Conservation (phyloP, 208 protist species). For the Trypanosoma lewisi region DNA sequence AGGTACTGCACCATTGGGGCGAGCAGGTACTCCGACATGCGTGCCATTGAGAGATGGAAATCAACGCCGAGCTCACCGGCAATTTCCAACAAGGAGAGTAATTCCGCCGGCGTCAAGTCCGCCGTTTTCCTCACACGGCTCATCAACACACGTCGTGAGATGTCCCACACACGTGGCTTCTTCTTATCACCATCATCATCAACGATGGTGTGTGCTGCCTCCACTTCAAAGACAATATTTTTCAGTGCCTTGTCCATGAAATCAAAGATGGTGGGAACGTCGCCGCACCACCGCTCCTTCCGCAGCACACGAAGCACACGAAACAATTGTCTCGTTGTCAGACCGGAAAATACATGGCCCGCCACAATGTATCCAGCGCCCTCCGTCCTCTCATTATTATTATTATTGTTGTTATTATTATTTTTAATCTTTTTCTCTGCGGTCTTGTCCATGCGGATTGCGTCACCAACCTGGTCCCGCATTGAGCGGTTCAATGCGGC, state of each 20-base stretch:
- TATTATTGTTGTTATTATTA: background rate
- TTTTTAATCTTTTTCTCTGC: background rate
- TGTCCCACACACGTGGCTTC: background rate
- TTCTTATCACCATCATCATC: background rate
- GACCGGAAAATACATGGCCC: slow-evolving; percentile 72
- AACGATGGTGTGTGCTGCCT: slow-evolving; percentile 31
- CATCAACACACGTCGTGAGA: slow-evolving; percentile 15
- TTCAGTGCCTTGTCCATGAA: slow-evolving; percentile 66
- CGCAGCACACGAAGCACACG: slow-evolving; percentile 60
- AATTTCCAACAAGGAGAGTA: slow-evolving; percentile 60
- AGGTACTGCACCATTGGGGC: slow-evolving; percentile 52
- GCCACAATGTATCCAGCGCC: background rate
- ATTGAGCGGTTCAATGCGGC: slow-evolving; percentile 45
- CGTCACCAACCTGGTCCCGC: slow-evolving; percentile 23
- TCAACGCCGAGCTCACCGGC: slow-evolving; percentile 56
- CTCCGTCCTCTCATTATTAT: background rate
- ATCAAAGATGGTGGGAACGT: slow-evolving; percentile 42
- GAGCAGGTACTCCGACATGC: slow-evolving; percentile 49
- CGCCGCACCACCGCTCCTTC: slow-evolving; percentile 44
- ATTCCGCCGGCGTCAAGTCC: slow-evolving; percentile 37
- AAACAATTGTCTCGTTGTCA: slow-evolving; percentile 78
- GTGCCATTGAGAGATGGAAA: slow-evolving; percentile 38
- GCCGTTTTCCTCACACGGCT: slow-evolving; percentile 35
- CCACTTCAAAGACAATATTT: slow-evolving; percentile 75
- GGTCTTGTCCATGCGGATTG: slow-evolving; percentile 4